Percentiles rank a stretch among this genome's conserved stretches.
These are phyloP conservation scores for Penicillium sp. DNA, from an alignment of 2,329 filamentous ascomycete species.

Conservation along the genomic window DNA sequence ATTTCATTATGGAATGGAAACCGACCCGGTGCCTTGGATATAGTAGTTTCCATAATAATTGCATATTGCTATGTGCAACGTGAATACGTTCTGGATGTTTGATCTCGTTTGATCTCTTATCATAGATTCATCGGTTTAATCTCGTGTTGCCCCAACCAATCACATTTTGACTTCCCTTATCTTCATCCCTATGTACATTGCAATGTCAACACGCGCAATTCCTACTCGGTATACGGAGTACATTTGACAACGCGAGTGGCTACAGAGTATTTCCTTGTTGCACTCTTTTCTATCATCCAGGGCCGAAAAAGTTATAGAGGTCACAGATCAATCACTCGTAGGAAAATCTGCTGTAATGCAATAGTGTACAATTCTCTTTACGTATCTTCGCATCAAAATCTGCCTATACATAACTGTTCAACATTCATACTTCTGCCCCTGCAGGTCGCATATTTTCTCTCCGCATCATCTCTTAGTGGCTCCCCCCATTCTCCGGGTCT, in stretches of 20 bases:
- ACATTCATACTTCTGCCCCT: not conserved
- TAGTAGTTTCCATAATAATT: not conserved
- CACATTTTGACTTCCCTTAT: conserved; percentile 6
- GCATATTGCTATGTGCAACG: not conserved
- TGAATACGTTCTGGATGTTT: not conserved
- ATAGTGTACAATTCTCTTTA: not conserved
- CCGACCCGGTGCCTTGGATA: not conserved
- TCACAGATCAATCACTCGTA: not conserved
- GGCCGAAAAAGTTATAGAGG: not conserved
- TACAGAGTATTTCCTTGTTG: not conserved
- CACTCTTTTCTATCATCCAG: not conserved
- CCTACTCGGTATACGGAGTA: not conserved
- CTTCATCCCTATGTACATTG: not conserved
- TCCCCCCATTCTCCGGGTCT: not conserved
- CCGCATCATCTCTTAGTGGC: not conserved
- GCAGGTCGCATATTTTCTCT: not conserved
- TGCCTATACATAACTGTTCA: not conserved
- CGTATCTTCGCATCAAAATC: not conserved
- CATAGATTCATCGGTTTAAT: not conserved
- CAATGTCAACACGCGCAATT: not conserved
- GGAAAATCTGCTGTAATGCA: not conserved
- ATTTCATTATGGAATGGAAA: not conserved
- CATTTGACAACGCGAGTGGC: not conserved
- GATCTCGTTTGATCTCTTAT: conserved; percentile 12
- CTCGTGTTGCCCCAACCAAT: conserved; percentile 9